These are phyloP conservation scores for Atkinsonella hypoxylon DNA, from an alignment of 2,329 filamentous ascomycete genomes.

Conservation along the genomic window DNA sequence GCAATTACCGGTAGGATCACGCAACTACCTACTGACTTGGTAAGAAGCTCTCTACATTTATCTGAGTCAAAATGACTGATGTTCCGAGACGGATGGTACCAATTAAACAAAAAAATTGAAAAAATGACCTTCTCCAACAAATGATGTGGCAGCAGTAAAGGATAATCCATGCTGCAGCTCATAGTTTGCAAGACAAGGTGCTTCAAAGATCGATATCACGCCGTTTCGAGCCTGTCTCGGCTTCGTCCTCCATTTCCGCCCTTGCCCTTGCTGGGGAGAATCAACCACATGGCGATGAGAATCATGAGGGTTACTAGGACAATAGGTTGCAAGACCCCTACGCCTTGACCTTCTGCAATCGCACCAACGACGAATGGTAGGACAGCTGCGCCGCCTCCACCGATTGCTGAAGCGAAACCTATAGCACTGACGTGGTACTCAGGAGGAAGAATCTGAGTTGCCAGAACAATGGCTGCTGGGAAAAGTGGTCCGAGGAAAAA, in stretches of 20 bases:
- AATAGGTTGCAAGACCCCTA: conserved; percentile 44
- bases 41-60: no score
- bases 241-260: not conserved
- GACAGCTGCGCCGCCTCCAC: conserved; percentile 58
- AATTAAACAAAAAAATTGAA: no score
- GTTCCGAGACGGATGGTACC: no score
- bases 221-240: not conserved
- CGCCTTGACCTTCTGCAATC: conserved; percentile 47
- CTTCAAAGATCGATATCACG: not conserved
- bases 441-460: conserved; percentile 61
- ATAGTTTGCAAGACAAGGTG: no score
- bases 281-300: conserved; percentile 33
- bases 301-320: conserved; percentile 35
- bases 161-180: no score
- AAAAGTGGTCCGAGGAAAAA: conserved; percentile 75
- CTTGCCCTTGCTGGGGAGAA: conserved; percentile 24
- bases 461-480: conserved; percentile 59
- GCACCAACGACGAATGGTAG: conserved; percentile 57
- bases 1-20: no score
- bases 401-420: conserved; percentile 69
- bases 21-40: no score
- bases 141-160: no score
- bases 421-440: conserved; percentile 70
- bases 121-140: no score
- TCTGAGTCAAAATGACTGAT: no score